Conservation (phyloP, 768 basidiomycete genomes). For the Lentinula sp. region DNA sequence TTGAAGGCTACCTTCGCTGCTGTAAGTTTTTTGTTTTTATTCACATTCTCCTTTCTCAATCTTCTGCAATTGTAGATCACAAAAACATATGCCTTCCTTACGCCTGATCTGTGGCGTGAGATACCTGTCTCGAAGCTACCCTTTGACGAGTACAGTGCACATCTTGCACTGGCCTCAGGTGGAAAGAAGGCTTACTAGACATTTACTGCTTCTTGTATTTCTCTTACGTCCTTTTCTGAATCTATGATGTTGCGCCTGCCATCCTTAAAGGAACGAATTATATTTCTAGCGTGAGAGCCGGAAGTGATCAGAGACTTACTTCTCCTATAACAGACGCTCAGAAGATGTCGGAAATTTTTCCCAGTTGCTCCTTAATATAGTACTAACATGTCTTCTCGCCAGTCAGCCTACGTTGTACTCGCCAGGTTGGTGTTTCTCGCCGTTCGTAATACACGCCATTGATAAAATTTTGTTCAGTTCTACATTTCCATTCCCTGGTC, state of each 20-base stretch:
- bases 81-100: conserved; percentile 97
- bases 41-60: not conserved
- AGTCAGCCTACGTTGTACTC: not conserved
- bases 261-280: not conserved
- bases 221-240: not conserved
- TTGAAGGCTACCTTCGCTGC: conserved; percentile 95
- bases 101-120: conserved; percentile 96
- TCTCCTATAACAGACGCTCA: not conserved
- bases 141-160: conserved; percentile 93
- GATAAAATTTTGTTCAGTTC: not conserved
- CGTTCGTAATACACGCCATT: not conserved
- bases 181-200: conserved; percentile 70
- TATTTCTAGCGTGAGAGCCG: not conserved
- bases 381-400: conserved; percentile 5
- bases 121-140: conserved; percentile 86
- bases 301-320: not conserved
- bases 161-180: conserved; percentile 65
- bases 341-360: not conserved
- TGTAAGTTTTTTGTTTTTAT: conserved; percentile 37
- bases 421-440: not conserved
- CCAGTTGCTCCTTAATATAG: not conserved
- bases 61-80: conserved; percentile 59
- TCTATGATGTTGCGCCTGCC: not conserved
- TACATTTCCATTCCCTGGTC: not conserved
- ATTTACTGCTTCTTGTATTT: conserved; percentile 7